Conservation (phyloP, 495 filamentous ascomycete species). For the Talaromyces liani region DNA sequence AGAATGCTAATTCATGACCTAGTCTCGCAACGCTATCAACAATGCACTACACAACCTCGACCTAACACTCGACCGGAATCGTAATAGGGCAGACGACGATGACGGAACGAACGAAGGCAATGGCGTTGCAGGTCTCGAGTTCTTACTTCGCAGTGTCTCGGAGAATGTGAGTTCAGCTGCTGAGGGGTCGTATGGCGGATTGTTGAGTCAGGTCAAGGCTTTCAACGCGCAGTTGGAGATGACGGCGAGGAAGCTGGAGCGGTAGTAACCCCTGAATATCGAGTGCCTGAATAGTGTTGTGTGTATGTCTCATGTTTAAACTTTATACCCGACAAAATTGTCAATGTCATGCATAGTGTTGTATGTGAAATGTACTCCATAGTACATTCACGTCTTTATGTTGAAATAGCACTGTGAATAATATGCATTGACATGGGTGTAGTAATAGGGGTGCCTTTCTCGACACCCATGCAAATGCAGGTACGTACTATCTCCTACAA, state of each 20-base stretch:
- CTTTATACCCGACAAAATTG: background rate
- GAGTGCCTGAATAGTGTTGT: background rate
- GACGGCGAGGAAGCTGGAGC: slow-evolving; percentile 25
- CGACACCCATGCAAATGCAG: background rate
- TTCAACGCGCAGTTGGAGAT: slow-evolving; percentile 41
- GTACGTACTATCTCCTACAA: background rate
- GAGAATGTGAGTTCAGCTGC: slow-evolving; percentile 33
- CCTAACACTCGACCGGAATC: slow-evolving; percentile 37
- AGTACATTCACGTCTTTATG: background rate
- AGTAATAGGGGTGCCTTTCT: background rate
- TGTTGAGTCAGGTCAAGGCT: slow-evolving; percentile 32
- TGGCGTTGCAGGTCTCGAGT: slow-evolving; percentile 30
- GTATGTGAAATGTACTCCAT: background rate
- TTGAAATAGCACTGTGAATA: background rate
- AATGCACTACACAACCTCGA: slow-evolving; percentile 39
- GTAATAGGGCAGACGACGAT: slow-evolving; percentile 15
- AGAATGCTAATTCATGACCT: background rate
- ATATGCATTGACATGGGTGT: background rate
- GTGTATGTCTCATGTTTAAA: background rate
- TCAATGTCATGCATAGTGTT: background rate
- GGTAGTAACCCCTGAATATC: background rate
- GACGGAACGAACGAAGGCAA: slow-evolving; percentile 11
- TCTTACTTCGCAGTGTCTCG: slow-evolving; percentile 33
- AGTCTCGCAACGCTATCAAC: slow-evolving; percentile 37
- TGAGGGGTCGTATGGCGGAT: slow-evolving; percentile 30